phyloP scores from a whole-genome alignment of 345 rosid genomes.

The Triadica sebifera region DNA sequence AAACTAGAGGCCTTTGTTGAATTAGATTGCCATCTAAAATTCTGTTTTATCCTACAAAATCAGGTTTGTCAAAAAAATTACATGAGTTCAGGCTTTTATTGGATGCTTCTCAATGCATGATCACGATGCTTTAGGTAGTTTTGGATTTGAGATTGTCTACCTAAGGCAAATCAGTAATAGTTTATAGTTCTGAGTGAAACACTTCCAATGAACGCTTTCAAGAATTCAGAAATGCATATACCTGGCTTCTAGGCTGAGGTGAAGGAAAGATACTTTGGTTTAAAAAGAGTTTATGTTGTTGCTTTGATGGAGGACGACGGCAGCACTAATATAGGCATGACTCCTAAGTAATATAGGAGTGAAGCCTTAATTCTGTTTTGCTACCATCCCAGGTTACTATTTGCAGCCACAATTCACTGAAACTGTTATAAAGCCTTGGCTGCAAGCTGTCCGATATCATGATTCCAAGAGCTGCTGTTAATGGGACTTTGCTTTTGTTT shows the following conservation, averaged over 20 bases:
- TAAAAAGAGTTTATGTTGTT: not conserved
- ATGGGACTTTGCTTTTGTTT: no score
- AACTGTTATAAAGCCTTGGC: not conserved
- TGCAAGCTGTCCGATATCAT: no score
- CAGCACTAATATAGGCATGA: not conserved
- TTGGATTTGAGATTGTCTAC: not conserved
- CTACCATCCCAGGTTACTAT: not conserved
- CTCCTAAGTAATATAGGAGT: not conserved
- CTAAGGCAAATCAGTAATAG: not conserved
- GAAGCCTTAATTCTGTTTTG: not conserved
- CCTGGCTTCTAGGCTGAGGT: not conserved
- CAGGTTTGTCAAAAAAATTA: not conserved
- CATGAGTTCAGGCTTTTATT: not conserved
- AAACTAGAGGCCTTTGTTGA: not conserved
- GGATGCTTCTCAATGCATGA: not conserved
- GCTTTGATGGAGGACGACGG: not conserved
- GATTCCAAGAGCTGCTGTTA: no score
- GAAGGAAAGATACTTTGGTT: not conserved
- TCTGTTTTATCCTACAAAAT: not conserved
- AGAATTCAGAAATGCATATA: not conserved
- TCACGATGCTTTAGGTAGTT: not conserved
- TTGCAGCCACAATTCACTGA: not conserved
- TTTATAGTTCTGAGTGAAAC: not conserved
- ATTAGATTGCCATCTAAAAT: not conserved
- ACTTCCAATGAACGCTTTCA: not conserved